Percentiles rank a stretch among this genome's conserved stretches.
These are phyloP conservation scores for Psidium friedrichsthalianum DNA, from an alignment of 345 rosid genomes.

Conservation along the genomic window DNA sequence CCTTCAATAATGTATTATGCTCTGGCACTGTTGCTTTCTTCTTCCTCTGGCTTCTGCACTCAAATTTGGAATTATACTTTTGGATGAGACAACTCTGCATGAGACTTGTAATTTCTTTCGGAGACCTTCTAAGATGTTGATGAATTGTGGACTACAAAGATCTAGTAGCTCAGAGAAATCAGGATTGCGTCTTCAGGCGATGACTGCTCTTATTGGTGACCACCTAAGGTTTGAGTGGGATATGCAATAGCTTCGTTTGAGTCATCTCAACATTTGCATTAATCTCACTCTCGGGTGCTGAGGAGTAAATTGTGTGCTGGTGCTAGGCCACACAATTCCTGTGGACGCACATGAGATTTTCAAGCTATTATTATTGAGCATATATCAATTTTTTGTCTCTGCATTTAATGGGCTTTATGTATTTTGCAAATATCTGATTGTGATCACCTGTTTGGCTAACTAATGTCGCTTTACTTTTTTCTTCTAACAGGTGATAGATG, in stretches of 20 bases:
- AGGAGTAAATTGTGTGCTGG: not conserved
- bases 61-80: not conserved
- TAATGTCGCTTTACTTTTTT: not conserved
- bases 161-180: not conserved
- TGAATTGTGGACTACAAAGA: not conserved
- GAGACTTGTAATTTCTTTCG: not conserved
- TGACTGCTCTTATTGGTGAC: not conserved
- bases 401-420: not conserved
- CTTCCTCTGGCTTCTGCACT: not conserved
- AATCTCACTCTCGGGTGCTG: not conserved
- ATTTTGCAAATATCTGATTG: not conserved
- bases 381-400: not conserved
- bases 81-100: not conserved
- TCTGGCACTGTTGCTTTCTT: not conserved
- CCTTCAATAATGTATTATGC: not conserved
- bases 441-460: not conserved
- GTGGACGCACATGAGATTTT: not conserved
- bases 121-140: not conserved
- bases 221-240: not conserved
- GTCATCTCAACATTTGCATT: not conserved
- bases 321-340: not conserved
- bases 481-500: slow-evolving; percentile 74
- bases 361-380: not conserved
- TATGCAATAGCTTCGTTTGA: not conserved
- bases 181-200: not conserved